Base-by-base conservation (phyloP, 2,329 filamentous ascomycete species). In the Bipolaris victoriae region DNA sequence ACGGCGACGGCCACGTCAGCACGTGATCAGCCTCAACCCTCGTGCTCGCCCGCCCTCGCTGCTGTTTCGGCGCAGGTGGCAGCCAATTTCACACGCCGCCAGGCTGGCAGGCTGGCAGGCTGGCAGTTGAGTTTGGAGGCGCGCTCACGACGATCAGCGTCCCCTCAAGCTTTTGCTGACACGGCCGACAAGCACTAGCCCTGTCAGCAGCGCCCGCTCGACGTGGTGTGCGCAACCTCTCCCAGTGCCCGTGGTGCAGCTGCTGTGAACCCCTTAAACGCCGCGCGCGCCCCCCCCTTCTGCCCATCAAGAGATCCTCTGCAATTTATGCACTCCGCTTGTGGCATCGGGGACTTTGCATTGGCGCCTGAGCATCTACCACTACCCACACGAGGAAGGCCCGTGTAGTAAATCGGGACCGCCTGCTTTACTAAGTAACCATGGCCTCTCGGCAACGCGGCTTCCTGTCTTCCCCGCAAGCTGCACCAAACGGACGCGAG, bases 401-500 rank as follows among this genome's bases (percentile, higher is more conserved):
- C 49, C 20, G 44, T 36, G 43, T 48, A 31, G 43, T 48, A 31
- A 44, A 36, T 53, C 35, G 58, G 62, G 45, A 24, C 55, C 54
- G 50, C 51, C 35, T 22, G 48, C 18, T 39, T 53, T 53, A 52
- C 54, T 52, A 20, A 20, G 20, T 20, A 58, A 55, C 31, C 64
- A 71, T 71, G 70, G 64, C 69, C 47, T 57, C 55, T 71, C 67
- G 66, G 69, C 67, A 67, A 49, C 62, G 66, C 51, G 52, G 52
- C 40, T 61, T 62, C 57, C 40, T 43, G 24, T 46, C 66, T 62
- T 65, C 68, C 65, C 67, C 69, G 63, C 69, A 69, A 62, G 62
- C 65, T 53, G 56, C 61, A 52, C 58, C 65, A 46, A 26, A 49
- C 47, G 55, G 59, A 54, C 62, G 64, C 60, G 62, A 67, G 69